A percentile compares a stretch with the other conserved stretches of the same genome.
Conservation (phyloP, 2,329 filamentous ascomycete genomes). For the Dichotomopilus funicola region DNA sequence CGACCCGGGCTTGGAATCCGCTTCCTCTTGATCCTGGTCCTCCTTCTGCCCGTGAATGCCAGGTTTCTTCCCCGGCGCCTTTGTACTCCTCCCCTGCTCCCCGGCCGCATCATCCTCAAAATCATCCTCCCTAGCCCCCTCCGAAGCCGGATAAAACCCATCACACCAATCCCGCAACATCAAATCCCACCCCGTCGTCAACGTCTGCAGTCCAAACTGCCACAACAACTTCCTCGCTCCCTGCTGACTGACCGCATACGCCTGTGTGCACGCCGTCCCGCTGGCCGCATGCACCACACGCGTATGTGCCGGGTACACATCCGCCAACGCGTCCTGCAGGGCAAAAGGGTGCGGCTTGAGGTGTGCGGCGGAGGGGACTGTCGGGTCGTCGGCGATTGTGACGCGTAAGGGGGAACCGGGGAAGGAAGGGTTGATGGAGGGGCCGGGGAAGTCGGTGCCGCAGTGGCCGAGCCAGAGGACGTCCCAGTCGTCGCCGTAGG, state of each 20-base stretch:
- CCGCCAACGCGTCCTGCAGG: constrained; percentile 23
- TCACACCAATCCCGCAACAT: constrained; percentile 42
- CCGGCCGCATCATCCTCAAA: no score
- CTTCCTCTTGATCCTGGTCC: no score
- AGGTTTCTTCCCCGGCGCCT: no score
- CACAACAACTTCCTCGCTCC: constrained; percentile 38
- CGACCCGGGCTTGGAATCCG: no score
- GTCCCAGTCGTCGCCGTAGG: constrained; percentile 48
- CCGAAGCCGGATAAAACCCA: constrained; percentile 21
- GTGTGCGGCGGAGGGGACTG: constrained; percentile 30
- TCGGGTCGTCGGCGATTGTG: constrained; percentile 27
- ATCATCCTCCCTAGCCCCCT: no score
- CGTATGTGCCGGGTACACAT: constrained; percentile 35
- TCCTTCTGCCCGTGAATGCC: no score
- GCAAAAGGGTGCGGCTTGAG: constrained; percentile 34
- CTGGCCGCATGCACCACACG: constrained; percentile 38
- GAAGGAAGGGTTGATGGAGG: neutral
- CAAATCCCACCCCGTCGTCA: constrained; percentile 38
- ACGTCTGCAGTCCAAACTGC: constrained; percentile 35
- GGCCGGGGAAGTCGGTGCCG: constrained; percentile 30
- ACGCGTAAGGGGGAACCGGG: constrained; percentile 14
- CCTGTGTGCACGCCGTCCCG: constrained; percentile 34
- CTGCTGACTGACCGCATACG: constrained; percentile 39
- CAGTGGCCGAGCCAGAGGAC: constrained; percentile 48
- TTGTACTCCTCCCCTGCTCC: no score